Evolutionary conservation across 1,139 yeast genomes (phyloP).

Genomic region (Hansenula lynferdii): DNA sequence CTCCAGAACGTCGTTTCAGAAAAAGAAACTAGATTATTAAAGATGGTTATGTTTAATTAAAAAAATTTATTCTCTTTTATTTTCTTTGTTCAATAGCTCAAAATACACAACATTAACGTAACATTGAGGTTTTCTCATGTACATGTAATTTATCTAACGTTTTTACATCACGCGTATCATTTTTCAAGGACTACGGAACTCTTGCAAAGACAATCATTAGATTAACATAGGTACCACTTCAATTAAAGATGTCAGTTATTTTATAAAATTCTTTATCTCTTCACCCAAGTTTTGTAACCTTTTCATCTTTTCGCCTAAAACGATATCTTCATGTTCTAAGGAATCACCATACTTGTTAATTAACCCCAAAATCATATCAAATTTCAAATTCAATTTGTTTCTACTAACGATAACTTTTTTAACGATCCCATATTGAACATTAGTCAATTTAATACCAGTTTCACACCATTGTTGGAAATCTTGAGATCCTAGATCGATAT

Average conservation of each 20-base stretch:
- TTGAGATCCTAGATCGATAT: constrained; percentile 21
- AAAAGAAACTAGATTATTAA: constrained; percentile 70
- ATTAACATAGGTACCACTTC: too few relatives aligned
- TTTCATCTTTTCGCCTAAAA: constrained; percentile 30
- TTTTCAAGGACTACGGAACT: too few relatives aligned
- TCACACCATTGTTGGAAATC: constrained; percentile 21
- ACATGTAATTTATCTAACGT: too few relatives aligned
- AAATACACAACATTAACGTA: too few relatives aligned
- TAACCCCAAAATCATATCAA: constrained; percentile 27
- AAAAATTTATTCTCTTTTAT: constrained; percentile 16
- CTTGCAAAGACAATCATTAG: too few relatives aligned
- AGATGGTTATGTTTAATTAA: too few relatives aligned
- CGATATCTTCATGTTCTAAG: constrained; percentile 30
- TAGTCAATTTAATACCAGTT: constrained; percentile 26
- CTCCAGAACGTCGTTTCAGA: constrained; percentile 90
- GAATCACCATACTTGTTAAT: constrained; percentile 34
- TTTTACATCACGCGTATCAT: too few relatives aligned
- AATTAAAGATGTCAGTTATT: too few relatives aligned
- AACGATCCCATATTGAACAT: constrained; percentile 28
- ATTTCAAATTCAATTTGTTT: constrained; percentile 33
- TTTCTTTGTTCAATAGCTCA: too few relatives aligned
- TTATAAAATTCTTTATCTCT: constrained; percentile 33
- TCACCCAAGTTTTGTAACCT: constrained; percentile 34
- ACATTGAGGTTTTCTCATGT: too few relatives aligned
- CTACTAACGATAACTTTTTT: constrained; percentile 32